These are phyloP conservation scores for Phytophthora citrophthora DNA, from an alignment of 352 stramenopile genomes.

Conservation along the genomic window DNA sequence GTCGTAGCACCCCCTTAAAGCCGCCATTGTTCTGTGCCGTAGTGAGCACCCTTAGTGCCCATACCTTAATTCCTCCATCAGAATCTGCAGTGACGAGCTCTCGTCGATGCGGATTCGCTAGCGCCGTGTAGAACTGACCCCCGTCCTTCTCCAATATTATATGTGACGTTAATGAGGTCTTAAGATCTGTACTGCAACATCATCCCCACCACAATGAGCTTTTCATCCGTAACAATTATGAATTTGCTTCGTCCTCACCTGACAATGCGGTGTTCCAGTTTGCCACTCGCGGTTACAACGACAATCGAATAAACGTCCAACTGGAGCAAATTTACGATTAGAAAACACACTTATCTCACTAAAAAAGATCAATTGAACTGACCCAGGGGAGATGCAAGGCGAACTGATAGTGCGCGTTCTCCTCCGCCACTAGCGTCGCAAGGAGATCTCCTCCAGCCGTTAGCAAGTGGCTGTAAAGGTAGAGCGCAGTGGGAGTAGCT, in stretches of 20 bases:
- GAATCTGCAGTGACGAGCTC: conserved; percentile 61
- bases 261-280: conserved; percentile 50
- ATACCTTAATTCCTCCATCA: conserved; percentile 62
- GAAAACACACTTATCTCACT: background rate
- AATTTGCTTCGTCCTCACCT: conserved; percentile 25
- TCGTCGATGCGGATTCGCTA: conserved; percentile 48
- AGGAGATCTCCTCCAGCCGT: conserved; percentile 51
- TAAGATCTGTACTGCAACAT: conserved; percentile 46
- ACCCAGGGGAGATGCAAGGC: conserved; percentile 56
- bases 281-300: conserved; percentile 26
- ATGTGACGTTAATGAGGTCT: conserved; percentile 42
- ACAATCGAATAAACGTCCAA: conserved; percentile 54
- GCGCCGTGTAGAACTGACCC: conserved; percentile 33
- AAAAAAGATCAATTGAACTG: conserved; percentile 1
- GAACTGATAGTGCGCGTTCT: conserved; percentile 52
- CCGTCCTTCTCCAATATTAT: conserved; percentile 28
- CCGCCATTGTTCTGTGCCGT: conserved; percentile 28
- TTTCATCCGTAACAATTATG: background rate
- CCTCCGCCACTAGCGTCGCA: conserved; percentile 36
- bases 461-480: conserved; percentile 51
- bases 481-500: conserved; percentile 38
- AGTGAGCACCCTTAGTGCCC: conserved; percentile 40
- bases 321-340: conserved; percentile 15
- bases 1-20: conserved; percentile 57
- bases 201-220: background rate